Conservation (phyloP, 768 basidiomycete genomes). For the Russula abietina region DNA sequence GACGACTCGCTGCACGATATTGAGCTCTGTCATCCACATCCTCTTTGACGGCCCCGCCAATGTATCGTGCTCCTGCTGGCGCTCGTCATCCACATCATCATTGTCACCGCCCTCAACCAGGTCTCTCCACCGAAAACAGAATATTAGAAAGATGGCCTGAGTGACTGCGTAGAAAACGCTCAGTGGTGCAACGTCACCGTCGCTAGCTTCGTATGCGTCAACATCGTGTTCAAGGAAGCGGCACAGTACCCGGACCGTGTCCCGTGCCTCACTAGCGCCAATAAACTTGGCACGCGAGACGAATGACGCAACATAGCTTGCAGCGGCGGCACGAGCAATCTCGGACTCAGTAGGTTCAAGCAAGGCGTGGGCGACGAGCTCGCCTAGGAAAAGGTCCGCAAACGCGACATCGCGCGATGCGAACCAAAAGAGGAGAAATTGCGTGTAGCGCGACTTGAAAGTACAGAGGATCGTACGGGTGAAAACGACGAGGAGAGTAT, state of each 20-base stretch:
- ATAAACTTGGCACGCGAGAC: constrained; percentile 88
- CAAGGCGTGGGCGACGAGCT: constrained; percentile 88
- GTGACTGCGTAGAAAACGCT: constrained; percentile 87
- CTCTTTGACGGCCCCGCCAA: constrained; percentile 33
- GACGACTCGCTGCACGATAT: constrained; percentile 72
- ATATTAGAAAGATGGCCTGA: constrained; percentile 92
- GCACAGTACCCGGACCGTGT: constrained; percentile 80
- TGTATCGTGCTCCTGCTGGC: constrained; percentile 37
- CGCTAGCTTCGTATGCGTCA: constrained; percentile 49
- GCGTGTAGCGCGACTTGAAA: constrained; percentile 95
- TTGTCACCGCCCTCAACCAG: constrained; percentile 52
- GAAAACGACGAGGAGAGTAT: constrained; percentile 86
- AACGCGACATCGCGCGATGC: constrained; percentile 86
- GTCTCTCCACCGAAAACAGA: constrained; percentile 97
- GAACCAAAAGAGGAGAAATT: constrained; percentile 95
- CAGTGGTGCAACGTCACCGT: constrained; percentile 38
- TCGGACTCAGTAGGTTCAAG: constrained; percentile 49
- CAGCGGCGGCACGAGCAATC: constrained; percentile 86
- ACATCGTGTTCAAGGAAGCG: constrained; percentile 74
- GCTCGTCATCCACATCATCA: constrained; percentile 29
- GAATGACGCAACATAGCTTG: constrained; percentile 88
- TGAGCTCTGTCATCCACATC: constrained; percentile 83
- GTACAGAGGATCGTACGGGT: constrained; percentile 90
- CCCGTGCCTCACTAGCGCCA: constrained; percentile 62
- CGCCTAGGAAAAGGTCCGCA: constrained; percentile 87